A percentile compares a stretch with the other conserved stretches of the same genome.
Conservation (phyloP, 2,329 filamentous ascomycete genomes). For the Huntiella savannae region DNA sequence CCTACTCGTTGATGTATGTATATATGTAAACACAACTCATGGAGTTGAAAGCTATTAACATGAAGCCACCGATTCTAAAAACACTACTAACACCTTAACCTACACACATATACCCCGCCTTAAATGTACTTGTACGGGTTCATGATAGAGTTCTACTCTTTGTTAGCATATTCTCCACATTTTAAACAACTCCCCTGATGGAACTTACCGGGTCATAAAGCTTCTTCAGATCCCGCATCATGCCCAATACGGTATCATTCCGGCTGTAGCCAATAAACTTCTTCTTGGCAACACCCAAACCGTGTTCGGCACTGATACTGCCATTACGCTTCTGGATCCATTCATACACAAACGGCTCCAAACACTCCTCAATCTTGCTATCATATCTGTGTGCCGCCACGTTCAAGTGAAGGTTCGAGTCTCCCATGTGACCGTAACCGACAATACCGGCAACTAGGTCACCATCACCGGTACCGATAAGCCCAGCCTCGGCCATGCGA, state of each 20-base stretch:
- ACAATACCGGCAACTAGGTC: slow-evolving; percentile 58
- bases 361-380: slow-evolving; percentile 63
- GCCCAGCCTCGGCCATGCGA: slow-evolving; percentile 51
- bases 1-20: too few species aligned
- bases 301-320: slow-evolving; percentile 94
- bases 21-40: too few species aligned
- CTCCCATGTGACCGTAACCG: slow-evolving; percentile 96
- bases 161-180: background rate
- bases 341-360: slow-evolving; percentile 95
- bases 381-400: slow-evolving; percentile 68
- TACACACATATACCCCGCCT: slow-evolving; percentile 5
- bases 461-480: slow-evolving; percentile 52
- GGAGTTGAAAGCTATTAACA: too few species aligned
- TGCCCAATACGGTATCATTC: slow-evolving; percentile 62
- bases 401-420: slow-evolving; percentile 89
- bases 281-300: slow-evolving; percentile 86
- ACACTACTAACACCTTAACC: background rate
- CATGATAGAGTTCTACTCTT: slow-evolving; percentile 80
- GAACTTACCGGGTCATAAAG: slow-evolving; percentile 77
- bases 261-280: slow-evolving; percentile 86
- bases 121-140: slow-evolving; percentile 95
- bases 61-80: too few species aligned
- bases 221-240: slow-evolving; percentile 93
- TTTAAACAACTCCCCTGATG: background rate
- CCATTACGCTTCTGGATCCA: slow-evolving; percentile 80